phyloP scores from a whole-genome alignment of 768 basidiomycete species.

The Serendipita sp. region DNA sequence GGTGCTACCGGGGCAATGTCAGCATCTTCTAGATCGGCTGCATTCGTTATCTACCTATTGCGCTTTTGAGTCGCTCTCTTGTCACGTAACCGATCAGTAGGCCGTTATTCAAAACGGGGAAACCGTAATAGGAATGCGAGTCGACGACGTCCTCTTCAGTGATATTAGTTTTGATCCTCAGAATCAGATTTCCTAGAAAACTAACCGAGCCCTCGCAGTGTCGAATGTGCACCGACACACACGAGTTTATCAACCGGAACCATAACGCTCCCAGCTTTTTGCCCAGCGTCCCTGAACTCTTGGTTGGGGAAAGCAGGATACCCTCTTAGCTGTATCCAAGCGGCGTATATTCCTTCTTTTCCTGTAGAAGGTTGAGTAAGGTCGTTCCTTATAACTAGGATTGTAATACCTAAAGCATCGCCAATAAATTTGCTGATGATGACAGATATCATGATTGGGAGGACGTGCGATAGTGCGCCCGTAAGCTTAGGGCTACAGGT shows the following conservation, averaged over 20 bases:
- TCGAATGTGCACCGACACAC: constrained; percentile 29
- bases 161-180: background rate
- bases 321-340: constrained; percentile 54
- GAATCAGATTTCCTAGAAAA: background rate
- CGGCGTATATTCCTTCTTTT: constrained; percentile 51
- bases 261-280: constrained; percentile 47
- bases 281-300: constrained; percentile 49
- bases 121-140: constrained; percentile 38
- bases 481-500: constrained; percentile 32
- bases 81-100: constrained; percentile 44
- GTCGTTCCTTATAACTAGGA: too few relatives aligned
- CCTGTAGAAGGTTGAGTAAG: constrained; percentile 21
- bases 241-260: constrained; percentile 33
- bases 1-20: constrained; percentile 13
- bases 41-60: constrained; percentile 19
- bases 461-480: constrained; percentile 62
- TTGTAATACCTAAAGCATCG: constrained; percentile 42
- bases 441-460: constrained; percentile 67
- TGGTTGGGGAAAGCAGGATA: constrained; percentile 57
- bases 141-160: constrained; percentile 27
- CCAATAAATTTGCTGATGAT: constrained; percentile 67
- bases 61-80: constrained; percentile 33
- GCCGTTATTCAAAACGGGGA: constrained; percentile 40
- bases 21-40: background rate
- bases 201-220: constrained; percentile 35